These are phyloP conservation scores for Gynostemma pentaphyllum DNA, from an alignment of 306 rosid genomes.

Conservation along the genomic window DNA sequence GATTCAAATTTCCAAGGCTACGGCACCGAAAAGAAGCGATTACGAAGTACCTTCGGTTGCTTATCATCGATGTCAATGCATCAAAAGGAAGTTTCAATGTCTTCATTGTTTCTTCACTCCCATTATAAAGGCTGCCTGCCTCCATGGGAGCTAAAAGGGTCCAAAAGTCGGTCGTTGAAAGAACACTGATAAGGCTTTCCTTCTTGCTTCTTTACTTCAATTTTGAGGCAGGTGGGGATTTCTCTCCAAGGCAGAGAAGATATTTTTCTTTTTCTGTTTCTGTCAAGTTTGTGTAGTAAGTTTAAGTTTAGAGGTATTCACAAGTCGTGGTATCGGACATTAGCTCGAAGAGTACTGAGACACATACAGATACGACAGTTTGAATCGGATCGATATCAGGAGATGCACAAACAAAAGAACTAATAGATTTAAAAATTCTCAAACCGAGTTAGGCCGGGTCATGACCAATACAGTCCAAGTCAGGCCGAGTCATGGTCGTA, in stretches of 20 bases:
- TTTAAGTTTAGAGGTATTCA: background rate
- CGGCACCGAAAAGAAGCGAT: constrained; percentile 59
- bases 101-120: constrained; percentile 76
- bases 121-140: constrained; percentile 90
- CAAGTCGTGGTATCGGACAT: no score
- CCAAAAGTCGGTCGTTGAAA: constrained; percentile 49
- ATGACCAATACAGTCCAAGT: no score
- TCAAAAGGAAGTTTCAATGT: constrained; percentile 70
- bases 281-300: background rate
- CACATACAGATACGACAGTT: no score
- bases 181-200: constrained; percentile 33
- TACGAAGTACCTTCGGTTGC: constrained; percentile 57
- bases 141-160: constrained; percentile 65
- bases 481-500: no score
- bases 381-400: no score
- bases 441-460: no score
- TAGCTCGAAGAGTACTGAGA: no score
- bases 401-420: no score
- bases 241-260: background rate
- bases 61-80: constrained; percentile 71
- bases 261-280: background rate
- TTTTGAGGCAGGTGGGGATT: background rate
- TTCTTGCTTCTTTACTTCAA: background rate
- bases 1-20: constrained; percentile 40
- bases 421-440: no score